Conservation (phyloP, 768 basidiomycete species). For the Amylocystis lapponica region DNA sequence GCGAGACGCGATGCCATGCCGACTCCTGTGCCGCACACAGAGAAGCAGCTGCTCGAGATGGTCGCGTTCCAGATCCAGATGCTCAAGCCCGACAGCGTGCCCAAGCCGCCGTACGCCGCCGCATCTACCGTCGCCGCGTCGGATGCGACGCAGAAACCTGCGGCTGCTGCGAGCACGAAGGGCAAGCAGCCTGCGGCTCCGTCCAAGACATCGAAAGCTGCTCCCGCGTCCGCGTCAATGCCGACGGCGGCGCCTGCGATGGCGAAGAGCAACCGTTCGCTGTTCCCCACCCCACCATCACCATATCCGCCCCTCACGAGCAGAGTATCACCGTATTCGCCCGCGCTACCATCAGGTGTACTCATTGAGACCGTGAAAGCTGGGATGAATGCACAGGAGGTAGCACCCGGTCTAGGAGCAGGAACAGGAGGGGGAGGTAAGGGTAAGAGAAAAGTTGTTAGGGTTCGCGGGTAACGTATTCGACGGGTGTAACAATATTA, state of each 20-base stretch:
- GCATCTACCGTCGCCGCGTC: constrained; percentile 23
- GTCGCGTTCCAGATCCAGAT: constrained; percentile 70
- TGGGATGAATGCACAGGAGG: constrained; percentile 66
- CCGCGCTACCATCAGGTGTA: constrained; percentile 69
- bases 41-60: constrained; percentile 74
- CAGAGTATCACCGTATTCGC: constrained; percentile 77
- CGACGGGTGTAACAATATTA: no score
- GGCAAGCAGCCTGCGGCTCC: constrained; percentile 24
- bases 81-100: constrained; percentile 63
- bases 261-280: constrained; percentile 17
- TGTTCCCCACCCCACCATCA: constrained; percentile 68
- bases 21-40: constrained; percentile 31
- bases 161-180: constrained; percentile 13
- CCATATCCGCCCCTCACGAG: constrained; percentile 68
- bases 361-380: constrained; percentile 82
- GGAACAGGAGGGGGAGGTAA: constrained; percentile 59
- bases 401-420: constrained; percentile 26
- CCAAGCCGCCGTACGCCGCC: constrained; percentile 55
- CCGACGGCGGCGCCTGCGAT: constrained; percentile 17
- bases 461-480: constrained; percentile 54
- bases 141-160: not conserved
- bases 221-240: constrained; percentile 19
- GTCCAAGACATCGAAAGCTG: constrained; percentile 12
- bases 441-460: constrained; percentile 76
- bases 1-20: not conserved